Base-by-base conservation (phyloP, 805 yeast genomes). In the Naumovozyma castellii region DNA sequence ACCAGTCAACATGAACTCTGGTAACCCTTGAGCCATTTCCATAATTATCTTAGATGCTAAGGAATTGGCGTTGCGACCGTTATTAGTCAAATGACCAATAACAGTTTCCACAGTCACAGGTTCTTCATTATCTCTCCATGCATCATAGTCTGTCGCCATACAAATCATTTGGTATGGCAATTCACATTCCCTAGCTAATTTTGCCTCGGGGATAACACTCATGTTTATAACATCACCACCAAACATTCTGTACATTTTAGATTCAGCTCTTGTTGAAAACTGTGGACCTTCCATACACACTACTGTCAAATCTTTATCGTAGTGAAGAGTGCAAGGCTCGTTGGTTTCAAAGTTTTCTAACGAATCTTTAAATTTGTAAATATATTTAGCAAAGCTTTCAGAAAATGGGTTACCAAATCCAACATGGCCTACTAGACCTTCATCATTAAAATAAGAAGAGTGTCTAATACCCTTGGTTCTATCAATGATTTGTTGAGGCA, bases 271-370 rank as follows among this genome's bases (percentile, higher is more conserved):
- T 12, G 98, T 92, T 30, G 94, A 80, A 64, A 92, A 92, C 37
- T 92, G 95, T 3, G 99, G 99, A 33, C 99, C 99, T 65, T 90
- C 99, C 99, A 92, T 92, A 63, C 98, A 92, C 46, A 92, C 73
- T 32, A 92, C 76, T 5, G 94, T 83, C 43, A 84, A 66, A 54
- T 90, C 97, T 42, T 75, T 78, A 41, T 75, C 75, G 27, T 65
- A 65, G 49, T 77, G 80, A 37, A 85, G 85, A 69, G 65, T 83
- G 94, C 62, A 88, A 65, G 76, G 62, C 20, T 68, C 68, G 20
- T 53, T 58, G 39, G 65, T 62, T 37, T 73, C 75, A 19, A 66
- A 67, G 27, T 78, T 80, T 34, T 71, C 71, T 53, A 84, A 67
- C 18, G 72, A 71, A 37, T 77, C 78, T 33, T 70, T 69, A 22